Evolutionary conservation across 148 eudicot genomes (phyloP), one percentile per base, ranked within the genome.

Genomic region (Beta vulgaris): DNA sequence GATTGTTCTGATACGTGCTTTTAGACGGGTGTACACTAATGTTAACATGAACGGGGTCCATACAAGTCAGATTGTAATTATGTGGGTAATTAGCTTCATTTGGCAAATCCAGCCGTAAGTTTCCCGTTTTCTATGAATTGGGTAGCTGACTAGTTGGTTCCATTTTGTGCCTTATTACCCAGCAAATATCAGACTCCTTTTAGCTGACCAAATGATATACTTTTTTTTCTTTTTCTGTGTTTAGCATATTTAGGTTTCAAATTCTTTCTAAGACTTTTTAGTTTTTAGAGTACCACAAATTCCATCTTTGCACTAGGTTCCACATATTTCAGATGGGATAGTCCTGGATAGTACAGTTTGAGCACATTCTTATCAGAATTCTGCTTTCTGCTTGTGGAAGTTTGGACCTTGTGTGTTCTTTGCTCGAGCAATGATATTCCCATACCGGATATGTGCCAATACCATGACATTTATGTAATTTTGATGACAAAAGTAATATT

Each of bases 231-330:
- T n/a, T 37, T 79, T 69, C 1, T 61, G 44, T 74, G 46, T 58
- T 73, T 44, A 73, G 77, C 31, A 44, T 57, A 58, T 44, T 44
- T n/a, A n/a, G n/a, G n/a, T n/a, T n/a, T n/a, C n/a, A n/a, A n/a
- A n/a, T n/a, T n/a, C n/a, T n/a, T n/a, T n/a, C n/a, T n/a, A n/a
- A n/a, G n/a, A n/a, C n/a, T n/a, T n/a, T n/a, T n/a, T n/a, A 29
- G 43, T n/a, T n/a, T n/a, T n/a, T n/a, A n/a, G n/a, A n/a, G n/a
- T n/a, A n/a, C n/a, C n/a, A n/a, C n/a, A 25, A 36, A 35, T 8
- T 26, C 72, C 14, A 35, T 16, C 46, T n/a, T 46, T 70, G 10
- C 7, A 11, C 0, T 23, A 19, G 62, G 16, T 34, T 49, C 51
- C 4, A 12, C 5, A 21, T 36, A 35, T 4, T 71, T n/a, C n/a